These are phyloP conservation scores for Yamadazyma takamatsuzukensis DNA, from an alignment of 805 yeast genomes.

Conservation along the genomic window DNA sequence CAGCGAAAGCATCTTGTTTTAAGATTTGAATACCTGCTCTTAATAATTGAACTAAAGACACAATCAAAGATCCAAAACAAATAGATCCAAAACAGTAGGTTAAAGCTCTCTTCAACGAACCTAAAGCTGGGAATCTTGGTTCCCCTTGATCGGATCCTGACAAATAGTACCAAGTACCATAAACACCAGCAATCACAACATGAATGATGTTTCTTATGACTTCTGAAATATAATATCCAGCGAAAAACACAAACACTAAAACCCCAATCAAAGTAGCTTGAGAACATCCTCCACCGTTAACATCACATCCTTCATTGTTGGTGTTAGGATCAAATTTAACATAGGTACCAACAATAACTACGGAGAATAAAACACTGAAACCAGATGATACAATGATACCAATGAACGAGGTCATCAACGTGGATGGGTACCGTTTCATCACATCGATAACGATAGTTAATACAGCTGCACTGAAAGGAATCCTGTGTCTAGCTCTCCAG, in stretches of 20 bases:
- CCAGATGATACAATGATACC: conserved; percentile 60
- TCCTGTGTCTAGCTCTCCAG: conserved; percentile 67
- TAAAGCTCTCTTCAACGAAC: conserved; percentile 74
- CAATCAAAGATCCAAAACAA: conserved; percentile 77
- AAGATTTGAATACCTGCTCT: conserved; percentile 51
- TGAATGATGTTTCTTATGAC: conserved; percentile 79
- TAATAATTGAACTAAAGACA: conserved; percentile 65
- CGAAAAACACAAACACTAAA: conserved; percentile 70
- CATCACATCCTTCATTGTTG: conserved; percentile 50
- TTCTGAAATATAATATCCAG: conserved; percentile 81
- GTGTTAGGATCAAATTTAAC: conserved; percentile 66
- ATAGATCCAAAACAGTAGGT: conserved; percentile 89
- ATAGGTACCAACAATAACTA: conserved; percentile 70
- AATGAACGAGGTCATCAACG: conserved; percentile 54
- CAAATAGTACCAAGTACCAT: conserved; percentile 89
- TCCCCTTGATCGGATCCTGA: conserved; percentile 71
- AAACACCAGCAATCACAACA: conserved; percentile 77
- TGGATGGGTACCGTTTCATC: conserved; percentile 68
- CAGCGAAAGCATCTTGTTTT: conserved; percentile 49
- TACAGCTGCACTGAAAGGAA: conserved; percentile 71
- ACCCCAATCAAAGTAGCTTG: conserved; percentile 63
- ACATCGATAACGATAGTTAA: conserved; percentile 73
- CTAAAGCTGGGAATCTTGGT: conserved; percentile 76
- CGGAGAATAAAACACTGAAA: conserved; percentile 62
- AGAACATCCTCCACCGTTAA: conserved; percentile 51